phyloP scores from a whole-genome alignment of 306 rosid species.

The Quercus wislizeni region DNA sequence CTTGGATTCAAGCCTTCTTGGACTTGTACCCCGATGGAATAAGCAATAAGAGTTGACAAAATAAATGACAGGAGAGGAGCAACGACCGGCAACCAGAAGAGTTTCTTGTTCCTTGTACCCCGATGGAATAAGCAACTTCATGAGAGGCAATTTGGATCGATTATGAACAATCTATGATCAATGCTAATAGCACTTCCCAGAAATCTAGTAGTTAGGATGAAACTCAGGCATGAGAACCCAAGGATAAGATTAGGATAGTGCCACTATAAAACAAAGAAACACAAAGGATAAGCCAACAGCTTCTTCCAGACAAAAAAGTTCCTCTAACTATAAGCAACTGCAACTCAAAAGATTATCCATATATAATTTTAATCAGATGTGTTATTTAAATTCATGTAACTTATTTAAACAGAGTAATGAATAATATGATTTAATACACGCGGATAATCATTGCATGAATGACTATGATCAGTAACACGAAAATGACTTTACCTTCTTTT shows the following conservation, averaged over 20 bases:
- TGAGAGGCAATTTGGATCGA: no score
- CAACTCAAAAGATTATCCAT: no score
- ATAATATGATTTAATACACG: no score
- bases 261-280: slow-evolving; percentile 52
- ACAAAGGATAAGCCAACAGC: background rate
- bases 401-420: no score
- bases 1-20: slow-evolving; percentile 77
- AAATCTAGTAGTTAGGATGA: slow-evolving; percentile 59
- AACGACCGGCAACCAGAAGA: slow-evolving; percentile 78
- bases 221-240: slow-evolving; percentile 61
- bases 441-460: no score
- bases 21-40: slow-evolving; percentile 2
- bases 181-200: slow-evolving; percentile 42
- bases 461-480: no score
- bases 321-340: no score
- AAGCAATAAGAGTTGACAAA: slow-evolving; percentile 42
- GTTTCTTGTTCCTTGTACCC: slow-evolving; percentile 59
- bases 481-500: no score
- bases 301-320: background rate
- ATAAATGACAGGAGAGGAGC: slow-evolving; percentile 69
- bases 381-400: no score
- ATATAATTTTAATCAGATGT: no score
- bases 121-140: slow-evolving; percentile 6
- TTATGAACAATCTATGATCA: background rate
- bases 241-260: slow-evolving; percentile 57